Evolutionary conservation across 306 rosid genomes (phyloP).

Genomic region (Cucurbita maxima): DNA sequence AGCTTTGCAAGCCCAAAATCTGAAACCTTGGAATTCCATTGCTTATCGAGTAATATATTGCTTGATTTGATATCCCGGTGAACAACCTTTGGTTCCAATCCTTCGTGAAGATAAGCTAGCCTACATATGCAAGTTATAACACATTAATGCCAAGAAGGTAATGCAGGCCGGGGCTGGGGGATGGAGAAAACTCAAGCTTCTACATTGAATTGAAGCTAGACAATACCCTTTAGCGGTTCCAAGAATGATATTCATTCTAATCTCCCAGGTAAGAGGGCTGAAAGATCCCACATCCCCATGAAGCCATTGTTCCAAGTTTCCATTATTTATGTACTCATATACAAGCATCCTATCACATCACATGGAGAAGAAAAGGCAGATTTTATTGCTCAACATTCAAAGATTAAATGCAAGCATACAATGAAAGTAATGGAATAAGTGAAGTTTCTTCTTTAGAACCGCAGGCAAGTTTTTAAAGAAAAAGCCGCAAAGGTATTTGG

Average conservation of each 20-base stretch:
- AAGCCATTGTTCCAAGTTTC: conserved; percentile 82
- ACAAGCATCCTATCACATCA: conserved; percentile 57
- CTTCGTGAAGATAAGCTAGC: conserved; percentile 74
- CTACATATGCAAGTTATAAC: conserved; percentile 20
- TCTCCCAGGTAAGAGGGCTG: conserved; percentile 80
- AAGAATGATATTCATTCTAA: conserved; percentile 63
- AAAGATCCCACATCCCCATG: conserved; percentile 76
- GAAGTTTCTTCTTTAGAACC: background rate
- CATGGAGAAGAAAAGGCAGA: background rate
- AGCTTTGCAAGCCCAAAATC: conserved; percentile 94
- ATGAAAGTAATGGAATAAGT: background rate
- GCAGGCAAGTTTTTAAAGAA: background rate
- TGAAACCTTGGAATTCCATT: conserved; percentile 82
- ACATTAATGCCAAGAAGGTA: background rate
- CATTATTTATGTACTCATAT: conserved; percentile 74
- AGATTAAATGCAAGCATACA: background rate
- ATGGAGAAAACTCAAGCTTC: background rate
- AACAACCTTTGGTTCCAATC: conserved; percentile 87
- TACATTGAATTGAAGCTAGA: background rate
- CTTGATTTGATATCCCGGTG: conserved; percentile 87
- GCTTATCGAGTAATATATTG: conserved; percentile 75
- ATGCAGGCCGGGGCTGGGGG: background rate
- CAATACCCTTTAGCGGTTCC: conserved; percentile 77
- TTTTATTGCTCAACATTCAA: background rate
- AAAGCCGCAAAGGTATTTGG: background rate